A percentile compares a stretch with the other conserved stretches of the same genome.
phyloP scores from a whole-genome alignment of 148 eudicot genomes.

The Limonium bicolor region DNA sequence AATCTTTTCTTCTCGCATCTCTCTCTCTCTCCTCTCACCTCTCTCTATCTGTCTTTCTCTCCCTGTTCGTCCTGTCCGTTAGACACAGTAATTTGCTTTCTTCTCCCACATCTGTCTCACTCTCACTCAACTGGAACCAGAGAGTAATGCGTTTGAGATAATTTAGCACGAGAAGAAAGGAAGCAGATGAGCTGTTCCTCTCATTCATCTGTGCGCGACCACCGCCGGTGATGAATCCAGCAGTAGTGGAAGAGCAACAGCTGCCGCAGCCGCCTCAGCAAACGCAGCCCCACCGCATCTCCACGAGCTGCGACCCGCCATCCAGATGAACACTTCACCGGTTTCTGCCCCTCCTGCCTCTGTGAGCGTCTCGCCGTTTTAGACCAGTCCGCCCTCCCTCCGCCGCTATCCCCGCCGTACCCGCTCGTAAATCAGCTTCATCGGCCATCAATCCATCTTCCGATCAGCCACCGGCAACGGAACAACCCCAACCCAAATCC shows the following conservation, averaged over 20 bases:
- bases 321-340: slow-evolving; percentile 65
- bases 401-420: slow-evolving; percentile 17
- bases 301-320: slow-evolving; percentile 77
- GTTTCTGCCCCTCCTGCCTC: slow-evolving; percentile 84
- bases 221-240: slow-evolving; percentile 53
- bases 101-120: neutral
- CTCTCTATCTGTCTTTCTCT: slow-evolving; percentile 9
- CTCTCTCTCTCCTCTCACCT: slow-evolving; percentile 4
- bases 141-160: neutral
- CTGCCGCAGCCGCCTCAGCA: slow-evolving; percentile 38
- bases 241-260: slow-evolving; percentile 32
- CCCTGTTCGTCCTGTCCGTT: slow-evolving; percentile 1
- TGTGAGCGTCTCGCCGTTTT: slow-evolving; percentile 74
- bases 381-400: slow-evolving; percentile 26
- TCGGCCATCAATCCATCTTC: slow-evolving; percentile 28
- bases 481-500: neutral
- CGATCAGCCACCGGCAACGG: slow-evolving; percentile 12
- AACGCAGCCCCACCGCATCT: slow-evolving; percentile 51
- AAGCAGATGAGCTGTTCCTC: neutral
- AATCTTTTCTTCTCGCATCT: slow-evolving; percentile 3
- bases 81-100: neutral
- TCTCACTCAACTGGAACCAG: slow-evolving; percentile 13
- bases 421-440: slow-evolving; percentile 27
- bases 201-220: neutral
- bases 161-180: slow-evolving; percentile 6